phyloP scores from a whole-genome alignment of 2,329 filamentous ascomycete genomes.

The Cladophialophora exuberans region DNA sequence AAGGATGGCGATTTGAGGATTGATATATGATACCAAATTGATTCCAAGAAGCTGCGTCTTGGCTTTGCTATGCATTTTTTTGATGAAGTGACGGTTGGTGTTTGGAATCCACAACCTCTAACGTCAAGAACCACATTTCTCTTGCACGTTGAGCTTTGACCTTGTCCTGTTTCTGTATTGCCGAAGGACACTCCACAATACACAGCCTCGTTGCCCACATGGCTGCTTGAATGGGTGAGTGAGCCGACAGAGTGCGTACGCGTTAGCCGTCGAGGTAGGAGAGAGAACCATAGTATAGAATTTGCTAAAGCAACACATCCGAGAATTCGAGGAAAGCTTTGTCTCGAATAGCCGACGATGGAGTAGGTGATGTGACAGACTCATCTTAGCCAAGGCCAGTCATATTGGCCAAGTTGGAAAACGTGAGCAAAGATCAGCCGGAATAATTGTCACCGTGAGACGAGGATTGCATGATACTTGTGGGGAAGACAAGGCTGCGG shows the following conservation, averaged over 20 bases:
- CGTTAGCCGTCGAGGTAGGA: neutral
- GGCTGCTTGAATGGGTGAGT: neutral
- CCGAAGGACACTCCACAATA: neutral
- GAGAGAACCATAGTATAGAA: neutral
- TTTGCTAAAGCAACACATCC: constrained; percentile 4
- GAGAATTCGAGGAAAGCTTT: constrained; percentile 10
- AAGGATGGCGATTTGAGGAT: neutral
- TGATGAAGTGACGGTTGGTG: neutral
- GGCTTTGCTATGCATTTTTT: neutral
- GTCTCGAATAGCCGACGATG: constrained; percentile 8
- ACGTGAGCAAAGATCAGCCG: constrained; percentile 8
- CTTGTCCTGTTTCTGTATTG: neutral
- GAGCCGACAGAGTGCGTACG: neutral
- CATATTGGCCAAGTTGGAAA: neutral
- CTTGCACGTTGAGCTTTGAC: constrained; percentile 16
- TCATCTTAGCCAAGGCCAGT: constrained; percentile 6
- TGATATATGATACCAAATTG: constrained; percentile 19
- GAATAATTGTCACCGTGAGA: constrained; percentile 22
- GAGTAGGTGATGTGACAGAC: constrained; percentile 17
- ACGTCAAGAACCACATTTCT: constrained; percentile 26
- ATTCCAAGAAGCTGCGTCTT: neutral
- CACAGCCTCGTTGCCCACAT: constrained; percentile 5
- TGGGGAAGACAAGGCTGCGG: constrained; percentile 23
- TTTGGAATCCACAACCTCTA: neutral
- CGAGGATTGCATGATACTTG: constrained; percentile 17